Conservation (phyloP, 176 grass and related monocot species). For the Ampelocalamus luodianensis region DNA sequence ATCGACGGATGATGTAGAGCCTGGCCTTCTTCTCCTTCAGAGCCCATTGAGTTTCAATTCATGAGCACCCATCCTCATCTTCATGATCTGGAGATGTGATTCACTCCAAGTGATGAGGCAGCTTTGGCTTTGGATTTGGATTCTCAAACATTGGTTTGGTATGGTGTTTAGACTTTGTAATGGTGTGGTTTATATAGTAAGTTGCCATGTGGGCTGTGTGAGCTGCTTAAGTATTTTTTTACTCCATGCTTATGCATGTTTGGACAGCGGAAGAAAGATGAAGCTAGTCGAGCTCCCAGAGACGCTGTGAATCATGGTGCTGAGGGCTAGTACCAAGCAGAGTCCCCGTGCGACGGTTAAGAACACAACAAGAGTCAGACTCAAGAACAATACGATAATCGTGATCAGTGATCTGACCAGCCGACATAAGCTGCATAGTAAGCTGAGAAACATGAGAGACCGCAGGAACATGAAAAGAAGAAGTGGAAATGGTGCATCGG, state of each 20-base stretch:
- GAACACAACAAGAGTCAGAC: too few relatives aligned
- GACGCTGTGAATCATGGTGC: too few relatives aligned
- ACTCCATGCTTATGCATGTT: constrained; percentile 14
- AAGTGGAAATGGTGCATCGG: too few relatives aligned
- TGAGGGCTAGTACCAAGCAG: too few relatives aligned
- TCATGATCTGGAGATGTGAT: constrained; percentile 24
- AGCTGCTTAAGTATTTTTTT: constrained; percentile 19
- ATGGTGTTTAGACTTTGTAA: not conserved
- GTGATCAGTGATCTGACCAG: too few relatives aligned
- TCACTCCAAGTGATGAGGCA: not conserved
- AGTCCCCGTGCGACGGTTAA: too few relatives aligned
- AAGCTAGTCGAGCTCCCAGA: too few relatives aligned
- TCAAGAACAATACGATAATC: too few relatives aligned
- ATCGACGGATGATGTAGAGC: constrained; percentile 69
- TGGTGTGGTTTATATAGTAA: constrained; percentile 47
- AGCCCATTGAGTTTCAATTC: constrained; percentile 56
- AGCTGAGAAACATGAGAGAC: too few relatives aligned
- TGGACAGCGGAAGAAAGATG: too few relatives aligned
- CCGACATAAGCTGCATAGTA: too few relatives aligned
- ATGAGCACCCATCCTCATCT: constrained; percentile 42
- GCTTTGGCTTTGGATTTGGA: not conserved
- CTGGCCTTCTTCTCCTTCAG: constrained; percentile 62
- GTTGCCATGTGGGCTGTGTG: constrained; percentile 41
- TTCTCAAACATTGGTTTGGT: not conserved
- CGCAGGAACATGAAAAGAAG: too few relatives aligned